Conservation (phyloP, 345 rosid genomes). For the Citrus sp. region DNA sequence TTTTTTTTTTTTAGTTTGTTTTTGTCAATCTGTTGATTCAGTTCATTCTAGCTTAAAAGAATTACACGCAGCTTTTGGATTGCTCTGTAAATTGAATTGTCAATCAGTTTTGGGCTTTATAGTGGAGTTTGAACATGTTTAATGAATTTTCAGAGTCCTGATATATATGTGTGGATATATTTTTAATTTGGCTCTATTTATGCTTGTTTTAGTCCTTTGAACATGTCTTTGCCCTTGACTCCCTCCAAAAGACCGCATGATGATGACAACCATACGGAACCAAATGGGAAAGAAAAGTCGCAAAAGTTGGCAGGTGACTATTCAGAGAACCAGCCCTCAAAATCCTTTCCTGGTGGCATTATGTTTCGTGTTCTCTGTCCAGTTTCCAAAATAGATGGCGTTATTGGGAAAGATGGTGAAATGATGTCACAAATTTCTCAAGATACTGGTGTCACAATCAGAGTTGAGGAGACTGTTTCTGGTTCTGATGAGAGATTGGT, state of each 20-base stretch:
- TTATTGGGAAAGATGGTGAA: constrained; percentile 41
- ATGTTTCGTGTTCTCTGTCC: constrained; percentile 51
- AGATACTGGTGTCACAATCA: constrained; percentile 50
- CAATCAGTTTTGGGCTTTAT: not conserved
- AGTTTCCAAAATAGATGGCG: constrained; percentile 28
- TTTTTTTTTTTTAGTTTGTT: not conserved
- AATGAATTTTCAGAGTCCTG: not conserved
- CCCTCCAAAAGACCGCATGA: constrained; percentile 60
- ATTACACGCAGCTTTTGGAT: not conserved
- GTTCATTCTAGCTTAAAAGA: not conserved
- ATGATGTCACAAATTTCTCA: constrained; percentile 40
- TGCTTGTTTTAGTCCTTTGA: not conserved
- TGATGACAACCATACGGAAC: constrained; percentile 23
- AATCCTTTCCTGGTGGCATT: constrained; percentile 16
- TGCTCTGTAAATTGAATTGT: not conserved
- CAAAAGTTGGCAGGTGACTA: constrained; percentile 35
- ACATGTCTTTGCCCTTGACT: constrained; percentile 46
- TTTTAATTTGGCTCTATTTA: not conserved
- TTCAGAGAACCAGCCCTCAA: constrained; percentile 24
- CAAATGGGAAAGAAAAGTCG: constrained; percentile 46
- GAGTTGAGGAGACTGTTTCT: constrained; percentile 46
- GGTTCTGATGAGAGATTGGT: constrained; percentile 65
- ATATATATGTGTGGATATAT: not conserved
- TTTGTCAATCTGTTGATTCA: not conserved
- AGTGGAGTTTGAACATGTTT: not conserved